These are phyloP conservation scores for Gymnopilus dilepis DNA, from an alignment of 768 basidiomycete species.

Conservation along the genomic window DNA sequence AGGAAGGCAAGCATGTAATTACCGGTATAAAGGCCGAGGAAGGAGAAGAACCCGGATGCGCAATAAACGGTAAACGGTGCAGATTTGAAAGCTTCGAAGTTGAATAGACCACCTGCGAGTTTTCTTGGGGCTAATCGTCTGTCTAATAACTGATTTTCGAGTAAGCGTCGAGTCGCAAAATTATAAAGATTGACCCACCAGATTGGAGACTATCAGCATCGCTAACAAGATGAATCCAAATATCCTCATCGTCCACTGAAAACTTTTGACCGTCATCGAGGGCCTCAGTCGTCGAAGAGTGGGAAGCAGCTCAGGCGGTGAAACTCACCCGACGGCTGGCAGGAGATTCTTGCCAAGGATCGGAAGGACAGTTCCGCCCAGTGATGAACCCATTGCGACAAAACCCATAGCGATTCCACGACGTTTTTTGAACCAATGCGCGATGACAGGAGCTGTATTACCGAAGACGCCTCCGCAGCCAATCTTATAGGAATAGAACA, in stretches of 20 bases:
- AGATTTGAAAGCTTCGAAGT: slow-evolving; percentile 55
- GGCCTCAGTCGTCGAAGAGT: too few relatives aligned
- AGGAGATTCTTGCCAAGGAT: slow-evolving; percentile 63
- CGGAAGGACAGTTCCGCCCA: slow-evolving; percentile 74
- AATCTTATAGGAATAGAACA: slow-evolving; percentile 31
- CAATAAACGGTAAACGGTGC: slow-evolving; percentile 63
- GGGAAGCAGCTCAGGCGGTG: too few relatives aligned
- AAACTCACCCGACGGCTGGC: slow-evolving; percentile 43
- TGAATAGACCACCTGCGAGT: slow-evolving; percentile 61
- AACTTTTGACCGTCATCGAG: too few relatives aligned
- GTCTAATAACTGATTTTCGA: slow-evolving; percentile 37
- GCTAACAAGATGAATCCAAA: slow-evolving; percentile 65
- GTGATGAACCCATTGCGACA: slow-evolving; percentile 65
- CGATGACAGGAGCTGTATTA: slow-evolving; percentile 59
- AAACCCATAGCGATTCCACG: slow-evolving; percentile 67
- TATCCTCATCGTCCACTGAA: slow-evolving; percentile 77
- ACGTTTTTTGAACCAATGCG: slow-evolving; percentile 76
- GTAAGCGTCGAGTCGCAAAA: neutral
- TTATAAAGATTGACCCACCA: slow-evolving; percentile 38
- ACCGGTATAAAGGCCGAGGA: slow-evolving; percentile 75
- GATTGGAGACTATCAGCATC: slow-evolving; percentile 57
- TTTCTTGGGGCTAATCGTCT: slow-evolving; percentile 61
- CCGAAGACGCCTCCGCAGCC: slow-evolving; percentile 66
- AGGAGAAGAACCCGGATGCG: slow-evolving; percentile 55
- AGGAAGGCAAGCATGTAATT: neutral